Evolutionary conservation across 2,329 filamentous ascomycete genomes (phyloP).

Genomic region (Zopfia rhizophila): DNA sequence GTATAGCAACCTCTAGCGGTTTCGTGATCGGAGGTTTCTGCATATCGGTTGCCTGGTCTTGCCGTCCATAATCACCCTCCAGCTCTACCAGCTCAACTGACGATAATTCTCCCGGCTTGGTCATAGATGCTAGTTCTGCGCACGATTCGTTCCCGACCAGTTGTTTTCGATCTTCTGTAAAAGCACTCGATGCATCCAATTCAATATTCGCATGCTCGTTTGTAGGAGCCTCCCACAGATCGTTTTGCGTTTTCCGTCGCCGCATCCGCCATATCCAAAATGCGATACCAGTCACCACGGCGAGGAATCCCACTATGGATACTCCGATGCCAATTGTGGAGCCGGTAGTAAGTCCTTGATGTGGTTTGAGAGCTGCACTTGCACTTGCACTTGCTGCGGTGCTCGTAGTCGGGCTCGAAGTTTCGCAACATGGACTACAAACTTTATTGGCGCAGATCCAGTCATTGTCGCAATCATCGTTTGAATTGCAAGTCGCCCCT

Average conservation of each 20-base stretch:
- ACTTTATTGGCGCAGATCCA: conserved; percentile 33
- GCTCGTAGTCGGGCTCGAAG: conserved; percentile 1
- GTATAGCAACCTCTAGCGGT: background rate
- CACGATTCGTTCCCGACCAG: background rate
- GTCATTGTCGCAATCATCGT: conserved; percentile 38
- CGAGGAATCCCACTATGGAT: conserved; percentile 31
- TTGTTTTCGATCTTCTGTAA: conserved; percentile 6
- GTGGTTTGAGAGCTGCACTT: background rate
- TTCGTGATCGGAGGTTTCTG: background rate
- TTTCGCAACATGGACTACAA: conserved; percentile 30
- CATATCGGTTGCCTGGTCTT: background rate
- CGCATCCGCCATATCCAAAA: conserved; percentile 36
- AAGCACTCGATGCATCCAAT: conserved; percentile 2
- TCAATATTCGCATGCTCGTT: background rate
- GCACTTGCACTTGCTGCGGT: conserved; percentile 2
- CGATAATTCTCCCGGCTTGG: conserved; percentile 17
- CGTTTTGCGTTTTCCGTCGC: conserved; percentile 13
- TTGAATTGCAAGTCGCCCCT: conserved; percentile 30
- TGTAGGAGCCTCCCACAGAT: conserved; percentile 9
- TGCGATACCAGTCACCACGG: conserved; percentile 31
- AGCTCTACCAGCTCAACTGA: conserved; percentile 25
- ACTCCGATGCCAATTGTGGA: conserved; percentile 40
- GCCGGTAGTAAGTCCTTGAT: conserved; percentile 25
- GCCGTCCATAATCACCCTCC: conserved; percentile 11
- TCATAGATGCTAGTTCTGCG: conserved; percentile 12